Evolutionary conservation across 1,284 basidiomycete species (phyloP).

Genomic region (Cystobasidium slooffiae): DNA sequence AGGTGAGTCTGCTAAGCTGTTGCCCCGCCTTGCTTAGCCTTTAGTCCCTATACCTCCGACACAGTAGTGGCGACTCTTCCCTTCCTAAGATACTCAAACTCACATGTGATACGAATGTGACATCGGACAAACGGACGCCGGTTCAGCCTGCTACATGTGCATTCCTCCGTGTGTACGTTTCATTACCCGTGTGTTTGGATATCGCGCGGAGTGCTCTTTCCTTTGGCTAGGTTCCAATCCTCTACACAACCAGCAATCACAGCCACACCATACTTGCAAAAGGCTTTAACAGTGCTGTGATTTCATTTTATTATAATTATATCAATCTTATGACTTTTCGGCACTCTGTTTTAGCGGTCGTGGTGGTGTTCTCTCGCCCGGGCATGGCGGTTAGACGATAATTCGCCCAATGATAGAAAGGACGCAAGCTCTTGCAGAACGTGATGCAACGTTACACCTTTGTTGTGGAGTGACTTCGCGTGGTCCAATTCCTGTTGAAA

Average conservation of each 20-base stretch:
- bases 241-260: constrained; percentile 13
- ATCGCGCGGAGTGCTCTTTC: constrained; percentile 8
- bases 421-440: constrained; percentile 12
- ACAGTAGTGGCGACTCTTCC: constrained; percentile 12
- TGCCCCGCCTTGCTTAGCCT: not conserved
- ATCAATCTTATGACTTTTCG: constrained; percentile 13
- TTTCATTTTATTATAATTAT: constrained; percentile 9
- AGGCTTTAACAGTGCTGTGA: constrained; percentile 7
- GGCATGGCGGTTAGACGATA: constrained; percentile 17
- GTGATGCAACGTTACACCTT: constrained; percentile 17
- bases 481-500: constrained; percentile 19
- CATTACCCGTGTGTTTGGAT: constrained; percentile 13
- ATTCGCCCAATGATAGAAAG: constrained; percentile 3
- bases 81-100: constrained; percentile 14
- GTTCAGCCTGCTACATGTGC: constrained; percentile 13
- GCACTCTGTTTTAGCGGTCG: constrained; percentile 14
- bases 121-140: constrained; percentile 16
- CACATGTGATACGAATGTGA: constrained; percentile 17
- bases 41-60: constrained; percentile 13
- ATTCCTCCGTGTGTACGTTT: constrained; percentile 13
- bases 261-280: constrained; percentile 17
- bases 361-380: constrained; percentile 10
- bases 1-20: constrained; percentile 12
- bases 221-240: constrained; percentile 7
- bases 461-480: constrained; percentile 11